These are phyloP conservation scores for Diplodia sapinea DNA, from an alignment of 2,329 filamentous ascomycete species.

Conservation along the genomic window DNA sequence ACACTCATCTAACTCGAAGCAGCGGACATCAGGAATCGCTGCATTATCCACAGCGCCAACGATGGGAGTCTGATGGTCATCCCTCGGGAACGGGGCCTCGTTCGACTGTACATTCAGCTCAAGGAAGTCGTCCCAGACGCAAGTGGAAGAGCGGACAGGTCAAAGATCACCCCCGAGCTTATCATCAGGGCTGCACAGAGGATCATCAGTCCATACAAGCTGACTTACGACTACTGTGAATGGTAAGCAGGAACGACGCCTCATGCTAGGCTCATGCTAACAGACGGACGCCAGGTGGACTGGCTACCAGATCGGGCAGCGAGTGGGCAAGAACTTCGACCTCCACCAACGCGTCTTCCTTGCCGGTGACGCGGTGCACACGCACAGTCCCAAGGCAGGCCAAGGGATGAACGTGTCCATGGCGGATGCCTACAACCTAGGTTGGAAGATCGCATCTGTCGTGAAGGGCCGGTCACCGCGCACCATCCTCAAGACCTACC, in stretches of 20 bases:
- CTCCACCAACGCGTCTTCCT: conserved; percentile 68
- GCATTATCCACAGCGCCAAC: conserved; percentile 62
- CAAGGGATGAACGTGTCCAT: conserved; percentile 77
- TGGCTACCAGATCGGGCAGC: conserved; percentile 62
- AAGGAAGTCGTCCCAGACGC: conserved; percentile 54
- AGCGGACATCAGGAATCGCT: conserved; percentile 63
- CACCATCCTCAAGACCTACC: conserved; percentile 58
- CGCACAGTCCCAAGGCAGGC: conserved; percentile 66
- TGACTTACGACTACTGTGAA: conserved; percentile 68
- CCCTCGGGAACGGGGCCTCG: conserved; percentile 66
- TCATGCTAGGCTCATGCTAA: not conserved
- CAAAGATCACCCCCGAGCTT: conserved; percentile 66
- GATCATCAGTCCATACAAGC: conserved; percentile 70
- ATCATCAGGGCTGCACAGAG: conserved; percentile 68
- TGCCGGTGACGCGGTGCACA: conserved; percentile 69
- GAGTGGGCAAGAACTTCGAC: conserved; percentile 65
- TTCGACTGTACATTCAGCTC: conserved; percentile 70
- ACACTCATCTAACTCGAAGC: conserved; percentile 27
- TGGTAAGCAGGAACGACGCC: conserved; percentile 54
- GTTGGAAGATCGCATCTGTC: conserved; percentile 62
- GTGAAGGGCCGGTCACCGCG: conserved; percentile 51
- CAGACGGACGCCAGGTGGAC: not conserved
- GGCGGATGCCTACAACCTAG: conserved; percentile 68
- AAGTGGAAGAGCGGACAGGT: conserved; percentile 60
- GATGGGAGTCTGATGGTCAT: conserved; percentile 69